Base-by-base conservation (phyloP, 1,284 basidiomycete species). In the Cystobasidium sp. region DNA sequence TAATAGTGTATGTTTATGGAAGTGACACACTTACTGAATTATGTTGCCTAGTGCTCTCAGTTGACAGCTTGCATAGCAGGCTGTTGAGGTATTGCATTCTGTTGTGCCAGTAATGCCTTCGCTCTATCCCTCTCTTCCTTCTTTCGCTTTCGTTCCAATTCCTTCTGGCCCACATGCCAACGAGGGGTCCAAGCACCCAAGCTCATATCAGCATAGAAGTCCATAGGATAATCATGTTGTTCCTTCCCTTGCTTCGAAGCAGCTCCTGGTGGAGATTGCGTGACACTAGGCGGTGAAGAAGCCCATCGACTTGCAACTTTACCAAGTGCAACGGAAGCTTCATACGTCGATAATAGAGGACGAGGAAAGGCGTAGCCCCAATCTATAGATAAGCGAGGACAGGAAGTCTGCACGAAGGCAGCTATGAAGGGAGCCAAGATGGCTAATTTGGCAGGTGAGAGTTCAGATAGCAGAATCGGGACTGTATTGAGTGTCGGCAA, bases 321-420 rank as follows among this genome's bases (percentile, higher is more conserved):
- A 1, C 93, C 92, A 0, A 97, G 85, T 5, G 91, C 93, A 3
- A 98, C 92, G 9, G 90, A 90, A 0, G 93, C 91, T 83, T 99
- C 97, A 82, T 98, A 99, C 0, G 96, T 94, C 78, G 90, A 96
- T 39, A 99, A 84, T 58, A 99, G 84, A 0, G 97, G 97, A 41
- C 88, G 86, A 65, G 90, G 86, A 83, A 99, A 99, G 0, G 96
- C 96, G 80, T 94, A 94, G 1, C 94, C 94, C 97, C 97, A 99
- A 82, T 99, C 97, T 76, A 99, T 99, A 7, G 93, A 95, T 64
- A 99, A 84, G 16, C 96, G 88, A 1, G 96, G 96, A 83, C 96
- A 98, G 0, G 93, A 93, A 1, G 96, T 98, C 82, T 98, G 96
- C 22, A 98, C 89, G 80, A 97, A 97, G 0, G 91, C 89, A 4